phyloP scores from a whole-genome alignment of 305 asterid species.

The Striga hermonthica region DNA sequence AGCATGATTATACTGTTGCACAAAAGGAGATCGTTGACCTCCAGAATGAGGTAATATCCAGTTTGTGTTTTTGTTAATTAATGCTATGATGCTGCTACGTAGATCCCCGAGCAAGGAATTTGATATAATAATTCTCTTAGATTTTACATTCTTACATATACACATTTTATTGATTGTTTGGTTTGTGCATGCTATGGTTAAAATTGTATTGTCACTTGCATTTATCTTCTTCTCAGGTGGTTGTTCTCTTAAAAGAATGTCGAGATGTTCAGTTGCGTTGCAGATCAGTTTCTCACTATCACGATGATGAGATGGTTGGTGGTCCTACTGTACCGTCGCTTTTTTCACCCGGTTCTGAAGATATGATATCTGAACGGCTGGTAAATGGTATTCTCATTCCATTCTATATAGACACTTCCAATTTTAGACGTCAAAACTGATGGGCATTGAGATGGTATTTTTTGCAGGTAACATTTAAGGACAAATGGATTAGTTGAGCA shows the following conservation, averaged over 20 bases:
- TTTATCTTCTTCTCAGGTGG: too few species aligned
- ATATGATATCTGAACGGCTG: slow-evolving; percentile 50
- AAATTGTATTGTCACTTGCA: too few species aligned
- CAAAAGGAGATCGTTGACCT: slow-evolving; percentile 77
- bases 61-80: slow-evolving; percentile 1
- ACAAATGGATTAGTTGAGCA: too few species aligned
- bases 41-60: slow-evolving; percentile 69
- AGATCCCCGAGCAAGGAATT: slow-evolving; percentile 6
- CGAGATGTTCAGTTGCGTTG: slow-evolving; percentile 92
- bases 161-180: slow-evolving; percentile 1
- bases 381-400: too few species aligned
- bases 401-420: too few species aligned
- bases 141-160: slow-evolving; percentile 5
- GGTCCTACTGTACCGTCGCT: slow-evolving; percentile 33
- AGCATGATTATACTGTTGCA: slow-evolving; percentile 66
- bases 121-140: slow-evolving; percentile 4
- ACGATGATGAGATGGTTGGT: slow-evolving; percentile 36
- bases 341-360: slow-evolving; percentile 43
- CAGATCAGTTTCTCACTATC: slow-evolving; percentile 54
- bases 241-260: too few species aligned
- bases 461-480: too few species aligned
- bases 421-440: too few species aligned
- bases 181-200: slow-evolving; percentile 23
- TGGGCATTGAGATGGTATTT: too few species aligned
- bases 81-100: slow-evolving; percentile 3